phyloP scores from a whole-genome alignment of 129 eudicot genomes.

The carrot (Daucus carota) region DH1_v3.0 NC_030382.2:28833001-28833500 shows the following conservation, averaged over 20 bases:
- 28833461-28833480: neutral
- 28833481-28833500: neutral
- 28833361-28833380: neutral
- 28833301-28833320: neutral
- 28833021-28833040: slow-evolving; percentile 46
- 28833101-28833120: slow-evolving; percentile 98
- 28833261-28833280: neutral
- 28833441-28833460: neutral
- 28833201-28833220: neutral
- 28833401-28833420: too few species aligned
- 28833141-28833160: neutral
- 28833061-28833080: slow-evolving; percentile 96
- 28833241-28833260: neutral
- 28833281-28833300: neutral
- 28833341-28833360: neutral
- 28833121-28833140: slow-evolving; percentile 22
- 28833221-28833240: neutral
- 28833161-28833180: neutral
- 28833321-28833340: neutral
- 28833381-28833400: neutral
- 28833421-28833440: neutral
- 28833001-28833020: neutral
- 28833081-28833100: slow-evolving; percentile 92
- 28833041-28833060: slow-evolving; percentile 88
- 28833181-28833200: neutral